Base-by-base conservation (phyloP, 75 land plant species). In the Selaginella moellendorffii region DNA sequence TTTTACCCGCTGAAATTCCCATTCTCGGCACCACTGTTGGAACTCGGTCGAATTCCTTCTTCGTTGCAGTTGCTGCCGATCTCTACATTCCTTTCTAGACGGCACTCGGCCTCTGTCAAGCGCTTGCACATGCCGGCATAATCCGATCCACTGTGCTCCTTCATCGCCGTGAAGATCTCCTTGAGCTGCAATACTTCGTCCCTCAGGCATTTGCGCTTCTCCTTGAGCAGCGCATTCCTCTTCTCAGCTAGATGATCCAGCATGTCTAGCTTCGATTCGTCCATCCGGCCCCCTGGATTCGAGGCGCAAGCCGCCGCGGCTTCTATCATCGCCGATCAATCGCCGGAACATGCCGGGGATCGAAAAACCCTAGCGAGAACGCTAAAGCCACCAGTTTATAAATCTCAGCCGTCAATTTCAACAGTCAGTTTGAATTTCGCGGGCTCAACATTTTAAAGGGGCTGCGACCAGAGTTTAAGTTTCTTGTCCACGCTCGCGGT, bases 381-480 rank as follows among this genome's bases (percentile, higher is more conserved):
- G n/a, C n/a, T n/a, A n/a, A n/a, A n/a, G n/a, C n/a, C n/a, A n/a
- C n/a, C n/a, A n/a, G n/a, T n/a, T n/a, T n/a, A n/a, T n/a, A n/a
- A n/a, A n/a, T n/a, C n/a, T n/a, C n/a, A n/a, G n/a, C n/a, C n/a
- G n/a, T n/a, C n/a, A n/a, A n/a, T n/a, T n/a, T n/a, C n/a, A n/a
- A n/a, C n/a, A n/a, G n/a, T n/a, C n/a, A n/a, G n/a, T n/a, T n/a
- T n/a, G n/a, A n/a, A n/a, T n/a, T n/a, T n/a, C n/a, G n/a, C n/a
- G n/a, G n/a, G n/a, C n/a, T n/a, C n/a, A n/a, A n/a, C n/a, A n/a
- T n/a, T n/a, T n/a, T n/a, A n/a, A n/a, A n/a, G n/a, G n/a, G n/a
- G n/a, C n/a, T n/a, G n/a, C n/a, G n/a, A n/a, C 95, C 95, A 88
- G 25, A 92, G 62, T 69, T 88, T 92, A 25, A 92, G 86, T 72